Evolutionary conservation across 805 yeast genomes (phyloP), one percentile per base, ranked within the genome.

Genomic region (Candida ortonii): DNA sequence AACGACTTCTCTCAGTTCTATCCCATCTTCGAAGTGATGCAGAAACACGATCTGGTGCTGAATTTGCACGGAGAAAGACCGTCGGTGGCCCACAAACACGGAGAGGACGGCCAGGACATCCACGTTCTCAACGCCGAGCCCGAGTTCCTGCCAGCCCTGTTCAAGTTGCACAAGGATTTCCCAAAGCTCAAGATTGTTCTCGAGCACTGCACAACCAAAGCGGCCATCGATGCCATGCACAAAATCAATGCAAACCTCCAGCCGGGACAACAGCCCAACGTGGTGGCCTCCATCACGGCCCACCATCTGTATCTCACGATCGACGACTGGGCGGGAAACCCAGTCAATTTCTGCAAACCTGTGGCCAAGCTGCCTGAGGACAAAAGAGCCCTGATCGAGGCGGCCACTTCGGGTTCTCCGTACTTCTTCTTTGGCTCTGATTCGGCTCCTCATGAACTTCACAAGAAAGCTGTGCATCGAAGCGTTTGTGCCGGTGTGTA

Each of bases 401-500:
- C 98, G 24, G 98, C 97, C 2, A 80, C 84, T 7, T 79, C 93
- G 1, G 97, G 97, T 5, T 79, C 83, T 47, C 86, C 95, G 25
- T 89, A 80, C 68, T 93, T 89, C 61, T 86, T 93, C 67, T 93
- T 89, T 55, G 99, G 99, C 6, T 85, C 96, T 1, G 99, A 93
- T 59, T 86, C 96, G 15, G 99, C 99, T 19, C 99, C 98, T 16
- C 98, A 93, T 59, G 95, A 96, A 6, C 53, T 85, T 16, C 74
- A 75, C 43, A 79, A 79, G 40, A 94, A 94, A 61, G 70, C 85
- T 16, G 80, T 73, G 41, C 87, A 78, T 47, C 65, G 69, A 22
- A 90, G 89, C 15, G 97, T 90, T 12, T 87, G 97, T 52, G 99
- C 99, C n/a, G 99, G 99, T 53, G 96, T 93, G 7, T 93, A 75